Evolutionary conservation across 352 stramenopile species (phyloP).

Genomic region (Phytopythium montanum): DNA sequence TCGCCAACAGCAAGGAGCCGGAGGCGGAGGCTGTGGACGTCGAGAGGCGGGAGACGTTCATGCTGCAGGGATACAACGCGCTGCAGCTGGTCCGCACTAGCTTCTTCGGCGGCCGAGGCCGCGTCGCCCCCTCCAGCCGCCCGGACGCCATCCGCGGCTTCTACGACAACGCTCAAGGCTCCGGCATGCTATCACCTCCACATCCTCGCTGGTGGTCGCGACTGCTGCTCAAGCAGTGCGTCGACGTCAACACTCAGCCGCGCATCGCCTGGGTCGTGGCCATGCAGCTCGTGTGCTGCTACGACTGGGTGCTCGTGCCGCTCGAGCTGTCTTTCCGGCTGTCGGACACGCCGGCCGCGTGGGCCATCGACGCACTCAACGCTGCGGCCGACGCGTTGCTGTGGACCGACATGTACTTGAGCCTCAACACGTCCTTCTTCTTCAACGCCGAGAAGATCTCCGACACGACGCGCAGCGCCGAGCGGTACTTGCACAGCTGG

Average conservation of each 20-base stretch:
- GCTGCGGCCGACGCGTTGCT: slow-evolving; percentile 27
- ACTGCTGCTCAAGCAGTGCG: slow-evolving; percentile 26
- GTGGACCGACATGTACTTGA: slow-evolving; percentile 48
- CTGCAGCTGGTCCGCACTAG: slow-evolving; percentile 26
- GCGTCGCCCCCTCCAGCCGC: slow-evolving; percentile 12
- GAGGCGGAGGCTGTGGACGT: background rate
- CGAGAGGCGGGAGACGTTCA: slow-evolving; percentile 5
- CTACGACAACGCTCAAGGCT: slow-evolving; percentile 41
- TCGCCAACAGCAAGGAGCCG: background rate
- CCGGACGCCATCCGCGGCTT: slow-evolving; percentile 51
- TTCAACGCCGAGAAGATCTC: slow-evolving; percentile 45
- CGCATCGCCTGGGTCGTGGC: slow-evolving; percentile 47
- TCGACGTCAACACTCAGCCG: slow-evolving; percentile 33
- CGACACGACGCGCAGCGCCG: slow-evolving; percentile 28
- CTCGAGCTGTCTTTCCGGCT: slow-evolving; percentile 48
- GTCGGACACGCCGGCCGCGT: slow-evolving; percentile 18
- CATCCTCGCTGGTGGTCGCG: slow-evolving; percentile 29
- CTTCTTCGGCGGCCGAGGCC: slow-evolving; percentile 28
- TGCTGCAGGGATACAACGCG: slow-evolving; percentile 20
- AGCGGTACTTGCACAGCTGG: slow-evolving; percentile 32
- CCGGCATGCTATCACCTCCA: slow-evolving; percentile 10
- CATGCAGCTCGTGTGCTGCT: slow-evolving; percentile 34
- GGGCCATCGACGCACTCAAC: slow-evolving; percentile 30
- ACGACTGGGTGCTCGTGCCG: slow-evolving; percentile 52
- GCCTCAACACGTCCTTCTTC: slow-evolving; percentile 44